Percentiles rank a stretch among this genome's conserved stretches.
phyloP scores from a whole-genome alignment of 306 rosid species.

The Fagus sylvatica region DNA sequence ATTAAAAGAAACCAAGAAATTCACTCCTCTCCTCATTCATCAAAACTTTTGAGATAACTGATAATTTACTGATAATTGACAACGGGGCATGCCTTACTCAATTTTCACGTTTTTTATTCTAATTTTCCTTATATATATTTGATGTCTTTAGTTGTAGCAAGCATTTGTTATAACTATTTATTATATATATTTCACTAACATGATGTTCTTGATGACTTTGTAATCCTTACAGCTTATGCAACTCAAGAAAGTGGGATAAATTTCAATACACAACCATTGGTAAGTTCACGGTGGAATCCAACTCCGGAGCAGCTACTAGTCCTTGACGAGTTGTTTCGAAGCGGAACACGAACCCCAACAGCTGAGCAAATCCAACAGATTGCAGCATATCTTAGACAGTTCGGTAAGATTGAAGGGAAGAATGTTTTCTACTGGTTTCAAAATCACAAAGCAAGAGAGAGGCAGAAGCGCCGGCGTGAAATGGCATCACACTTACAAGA shows the following conservation, averaged over 20 bases:
- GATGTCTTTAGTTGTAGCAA: neutral
- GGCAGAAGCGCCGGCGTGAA: conserved; percentile 58
- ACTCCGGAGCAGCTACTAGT: conserved; percentile 59
- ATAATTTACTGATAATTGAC: too few relatives aligned
- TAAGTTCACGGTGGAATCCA: conserved; percentile 70
- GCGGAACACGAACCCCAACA: conserved; percentile 63
- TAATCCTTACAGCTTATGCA: conserved; percentile 2
- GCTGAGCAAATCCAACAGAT: conserved; percentile 68
- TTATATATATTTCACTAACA: neutral
- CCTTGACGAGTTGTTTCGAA: conserved; percentile 59
- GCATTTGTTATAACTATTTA: neutral
- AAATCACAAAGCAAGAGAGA: conserved; percentile 80
- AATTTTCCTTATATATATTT: neutral
- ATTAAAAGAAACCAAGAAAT: too few relatives aligned
- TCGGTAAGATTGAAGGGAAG: conserved; percentile 75
- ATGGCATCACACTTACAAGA: conserved; percentile 20
- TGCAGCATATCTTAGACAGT: conserved; percentile 54
- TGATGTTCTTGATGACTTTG: neutral
- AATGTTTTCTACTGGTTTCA: conserved; percentile 88
- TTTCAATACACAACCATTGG: conserved; percentile 23
- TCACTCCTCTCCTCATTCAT: too few relatives aligned
- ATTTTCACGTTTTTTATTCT: neutral
- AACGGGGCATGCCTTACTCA: neutral
- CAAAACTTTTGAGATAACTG: too few relatives aligned
- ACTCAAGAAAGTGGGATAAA: conserved; percentile 27